Base-by-base conservation (phyloP, 441 rosid species). In the Mallotus japonicus region DNA sequence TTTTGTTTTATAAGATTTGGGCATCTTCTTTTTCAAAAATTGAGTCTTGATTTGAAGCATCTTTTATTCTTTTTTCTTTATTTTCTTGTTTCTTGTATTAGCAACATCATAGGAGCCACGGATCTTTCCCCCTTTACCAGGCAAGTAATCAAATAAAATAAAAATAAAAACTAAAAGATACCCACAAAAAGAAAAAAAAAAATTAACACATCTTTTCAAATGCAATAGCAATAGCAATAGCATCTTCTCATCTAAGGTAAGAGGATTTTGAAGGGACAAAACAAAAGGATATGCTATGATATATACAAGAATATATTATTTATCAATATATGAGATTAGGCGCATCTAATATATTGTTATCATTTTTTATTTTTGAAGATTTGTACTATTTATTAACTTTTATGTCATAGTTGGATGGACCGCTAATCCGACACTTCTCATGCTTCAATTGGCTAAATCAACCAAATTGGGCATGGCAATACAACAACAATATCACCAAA, bases 41-140 rank as follows among this genome's bases (percentile, higher is more conserved):
- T 73, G 50, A 56, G 79, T 68, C 68, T 50, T 67, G 83, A 81
- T 79, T 24, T 71, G 47, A 61, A 22, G 78, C 79, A 72, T 72
- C 73, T 75, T 51, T 73, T 58, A 44, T 28, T 8, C 1, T 73
- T 66, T 63, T 55, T 60, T 66, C 32, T 28, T 28, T 28, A 28
- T 28, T 28, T 59, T 22, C 10, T 13, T 63, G 78, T 68, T 72
- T 77, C 71, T 60, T 71, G 69, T 62, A 60, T 44, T 64, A 32
- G 64, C 73, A 70, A 76, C 70, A 55, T 65, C 40, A 44, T 54
- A 14, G 51, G 34, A 51, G 47, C 40, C 49, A 17, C 32, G 40
- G 67, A 44, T 71, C 70, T 75, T 77, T 59, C 75, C 49, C 68
- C 72, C 72, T 82, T 79, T 78, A 72, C 70, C 75, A 22, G 75